Percentiles rank a stretch among this genome's conserved stretches.
Conservation (phyloP, 2,329 filamentous ascomycete genomes). For the Corinectria fuckeliana region DNA sequence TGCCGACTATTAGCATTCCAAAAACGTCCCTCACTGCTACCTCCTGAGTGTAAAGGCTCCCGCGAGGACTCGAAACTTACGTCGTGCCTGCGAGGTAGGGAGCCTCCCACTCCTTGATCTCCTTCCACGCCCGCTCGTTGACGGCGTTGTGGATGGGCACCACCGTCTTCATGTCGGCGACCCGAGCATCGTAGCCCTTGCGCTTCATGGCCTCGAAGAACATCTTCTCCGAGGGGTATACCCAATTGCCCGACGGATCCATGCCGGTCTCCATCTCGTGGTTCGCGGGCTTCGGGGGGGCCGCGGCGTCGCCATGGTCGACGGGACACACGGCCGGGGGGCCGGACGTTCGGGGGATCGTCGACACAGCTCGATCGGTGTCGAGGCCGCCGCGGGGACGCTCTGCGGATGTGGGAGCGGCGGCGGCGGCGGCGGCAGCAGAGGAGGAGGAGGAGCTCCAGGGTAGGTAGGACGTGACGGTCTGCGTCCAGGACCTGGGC, state of each 20-base stretch:
- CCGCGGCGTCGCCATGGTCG: constrained; percentile 42
- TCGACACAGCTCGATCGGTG: constrained; percentile 75
- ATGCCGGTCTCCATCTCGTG: constrained; percentile 78
- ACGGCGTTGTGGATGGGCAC: constrained; percentile 99
- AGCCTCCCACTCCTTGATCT: constrained; percentile 89
- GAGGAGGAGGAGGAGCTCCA: constrained; percentile 45
- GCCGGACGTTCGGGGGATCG: constrained; percentile 71
- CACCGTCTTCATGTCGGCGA: constrained; percentile 84
- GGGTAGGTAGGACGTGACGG: constrained; percentile 50
- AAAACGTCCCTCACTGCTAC: neutral
- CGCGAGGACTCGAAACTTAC: constrained; percentile 53
- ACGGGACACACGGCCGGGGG: constrained; percentile 47
- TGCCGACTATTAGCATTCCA: constrained; percentile 29
- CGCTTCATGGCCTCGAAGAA: constrained; percentile 97
- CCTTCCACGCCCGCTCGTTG: constrained; percentile 93
- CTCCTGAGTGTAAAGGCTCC: fast-evolving
- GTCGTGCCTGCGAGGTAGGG: constrained; percentile 65
- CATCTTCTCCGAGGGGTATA: constrained; percentile 96
- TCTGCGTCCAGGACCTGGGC: constrained; percentile 52
- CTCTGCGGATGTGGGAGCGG: constrained; percentile 18
- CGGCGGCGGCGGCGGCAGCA: constrained; percentile 18
- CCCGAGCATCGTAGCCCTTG: constrained; percentile 77
- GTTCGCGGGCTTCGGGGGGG: constrained; percentile 61
- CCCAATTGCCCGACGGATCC: constrained; percentile 84
- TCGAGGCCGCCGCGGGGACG: constrained; percentile 54